phyloP scores from a whole-genome alignment of 192 early-diverging fungal species.

The Pilobolus umbonatus region DNA sequence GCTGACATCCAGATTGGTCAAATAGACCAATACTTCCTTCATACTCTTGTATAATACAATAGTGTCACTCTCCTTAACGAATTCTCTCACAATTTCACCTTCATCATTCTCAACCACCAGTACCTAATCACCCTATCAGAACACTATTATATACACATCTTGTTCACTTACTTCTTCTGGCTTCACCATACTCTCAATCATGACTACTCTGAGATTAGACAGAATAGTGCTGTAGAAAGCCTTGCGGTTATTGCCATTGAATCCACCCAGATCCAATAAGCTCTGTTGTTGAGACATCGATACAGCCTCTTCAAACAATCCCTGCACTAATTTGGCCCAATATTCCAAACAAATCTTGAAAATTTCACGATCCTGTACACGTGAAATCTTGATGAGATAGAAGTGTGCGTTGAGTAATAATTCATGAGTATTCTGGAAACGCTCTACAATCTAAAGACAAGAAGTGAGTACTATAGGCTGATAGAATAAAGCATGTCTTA shows the following conservation, averaged over 20 bases:
- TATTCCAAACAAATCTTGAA: conserved; percentile 99
- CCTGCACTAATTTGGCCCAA: conserved; percentile 87
- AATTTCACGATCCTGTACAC: conserved; percentile 92
- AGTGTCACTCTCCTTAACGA: conserved; percentile 96
- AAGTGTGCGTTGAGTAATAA: conserved; percentile 73
- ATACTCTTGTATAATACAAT: conserved; percentile 98
- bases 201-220: conserved; percentile 82
- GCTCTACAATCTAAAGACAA: conserved; percentile 49
- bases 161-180: conserved; percentile 80
- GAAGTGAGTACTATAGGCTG: neutral
- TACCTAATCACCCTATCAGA: conserved; percentile 41
- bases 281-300: conserved; percentile 46
- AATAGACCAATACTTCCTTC: conserved; percentile 94
- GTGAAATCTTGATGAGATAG: conserved; percentile 87
- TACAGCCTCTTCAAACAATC: conserved; percentile 86
- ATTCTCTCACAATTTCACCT: conserved; percentile 98
- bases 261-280: conserved; percentile 56
- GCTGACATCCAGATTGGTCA: conserved; percentile 92
- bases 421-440: conserved; percentile 44
- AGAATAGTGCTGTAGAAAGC: conserved; percentile 83
- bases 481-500: no score
- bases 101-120: conserved; percentile 98
- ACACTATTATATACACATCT: neutral
- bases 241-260: conserved; percentile 57
- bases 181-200: conserved; percentile 99